Evolutionary conservation across 306 rosid species (phyloP).

Genomic region (Echinosophora koreensis): DNA sequence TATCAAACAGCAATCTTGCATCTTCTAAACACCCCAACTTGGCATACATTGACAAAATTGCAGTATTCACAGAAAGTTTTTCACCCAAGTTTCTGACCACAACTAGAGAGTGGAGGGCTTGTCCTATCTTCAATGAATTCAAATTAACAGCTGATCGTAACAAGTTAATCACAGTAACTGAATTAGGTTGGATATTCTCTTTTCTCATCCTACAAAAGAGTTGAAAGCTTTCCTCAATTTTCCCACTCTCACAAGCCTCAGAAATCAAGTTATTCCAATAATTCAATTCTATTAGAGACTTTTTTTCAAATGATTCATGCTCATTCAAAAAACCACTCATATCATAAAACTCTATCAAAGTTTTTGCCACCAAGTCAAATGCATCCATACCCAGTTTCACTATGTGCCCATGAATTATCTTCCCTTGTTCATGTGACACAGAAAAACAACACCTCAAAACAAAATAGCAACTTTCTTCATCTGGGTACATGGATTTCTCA

Average conservation of each 20-base stretch:
- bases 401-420: conserved; percentile 61
- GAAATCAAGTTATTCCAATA: conserved; percentile 56
- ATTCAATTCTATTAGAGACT: conserved; percentile 28
- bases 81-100: conserved; percentile 56
- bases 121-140: conserved; percentile 56
- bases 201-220: conserved; percentile 56
- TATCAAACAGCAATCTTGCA: conserved; percentile 62
- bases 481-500: conserved; percentile 56
- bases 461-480: conserved; percentile 56
- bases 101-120: conserved; percentile 58
- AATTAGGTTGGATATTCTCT: conserved; percentile 52
- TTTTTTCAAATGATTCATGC: conserved; percentile 44
- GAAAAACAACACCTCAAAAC: conserved; percentile 61
- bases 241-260: conserved; percentile 55
- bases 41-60: conserved; percentile 71
- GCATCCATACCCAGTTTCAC: conserved; percentile 72
- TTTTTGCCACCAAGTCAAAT: conserved; percentile 50
- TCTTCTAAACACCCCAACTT: conserved; percentile 61
- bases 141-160: conserved; percentile 60
- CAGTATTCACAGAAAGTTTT: conserved; percentile 70
- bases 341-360: conserved; percentile 54
- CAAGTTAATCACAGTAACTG: conserved; percentile 52
- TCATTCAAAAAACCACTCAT: conserved; percentile 36
- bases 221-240: conserved; percentile 47
- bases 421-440: conserved; percentile 51